Base-by-base conservation (phyloP, 139 green algal genomes). In the Chlorella vulgaris region DNA sequence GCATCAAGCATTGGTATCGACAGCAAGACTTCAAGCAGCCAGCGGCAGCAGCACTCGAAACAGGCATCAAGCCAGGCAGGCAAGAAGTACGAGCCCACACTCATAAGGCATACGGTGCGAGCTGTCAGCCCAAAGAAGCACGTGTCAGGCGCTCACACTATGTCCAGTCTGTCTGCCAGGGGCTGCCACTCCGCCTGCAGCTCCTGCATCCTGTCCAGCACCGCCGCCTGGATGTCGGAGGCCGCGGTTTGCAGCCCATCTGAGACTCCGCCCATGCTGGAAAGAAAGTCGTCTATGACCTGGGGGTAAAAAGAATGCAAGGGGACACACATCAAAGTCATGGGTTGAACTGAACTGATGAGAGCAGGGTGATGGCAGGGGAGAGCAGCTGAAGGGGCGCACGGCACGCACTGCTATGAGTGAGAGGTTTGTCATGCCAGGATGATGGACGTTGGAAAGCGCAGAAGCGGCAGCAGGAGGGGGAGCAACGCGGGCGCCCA, bases 151-250 rank as follows among this genome's bases (percentile, higher is more conserved):
- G 15, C 70, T 77, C 31, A 77, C 70, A 24, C 70, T 0, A 77
- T 21, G 18, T 77, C 70, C 0, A 66, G 33, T 21, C 31, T 77
- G 70, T 77, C 70, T 19, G 55, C 28, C 31, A 19, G 31, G 19
- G 70, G 70, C 70, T 77, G 70, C 70, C 70, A 77, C 26, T 77
- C 70, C 10, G 22, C 29, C 51, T 78, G 71, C 51, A 68, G 22
- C 22, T 28, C 4, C 21, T 53, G 21, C 71, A 78, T 67, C 21
- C 55, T 33, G 51, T 67, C 35, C 4, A 78, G 33, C 35, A 78
- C 71, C 33, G 21, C 31, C 3, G 10, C 15, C 35, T 71, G 65
- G 19, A 71, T 71, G 21, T 71, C 65, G 1, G 33, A 7, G 1
- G 33, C 36, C 13, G 65, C 65, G 10, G 65, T 40, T 3, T 33